These are phyloP conservation scores for Williopsis jadinii DNA, from an alignment of 1,139 yeast genomes.

Conservation along the genomic window DNA sequence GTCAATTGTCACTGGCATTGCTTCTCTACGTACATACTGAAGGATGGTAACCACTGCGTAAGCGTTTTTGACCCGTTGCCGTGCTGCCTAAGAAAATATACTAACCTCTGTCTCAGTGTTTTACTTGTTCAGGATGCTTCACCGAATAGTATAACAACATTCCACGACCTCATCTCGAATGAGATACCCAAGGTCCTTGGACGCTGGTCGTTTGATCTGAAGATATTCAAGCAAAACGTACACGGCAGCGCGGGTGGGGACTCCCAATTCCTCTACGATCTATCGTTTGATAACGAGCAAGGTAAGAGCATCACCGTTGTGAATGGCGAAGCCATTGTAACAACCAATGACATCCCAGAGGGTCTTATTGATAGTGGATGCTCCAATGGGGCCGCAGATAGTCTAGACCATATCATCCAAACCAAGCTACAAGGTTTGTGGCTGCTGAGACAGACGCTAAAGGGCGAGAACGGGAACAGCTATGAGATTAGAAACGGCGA, in stretches of 20 bases:
- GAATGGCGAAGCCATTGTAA: slow-evolving; percentile 21
- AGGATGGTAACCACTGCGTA: slow-evolving; percentile 5
- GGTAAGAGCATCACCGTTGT: slow-evolving; percentile 26
- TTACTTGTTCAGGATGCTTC: slow-evolving; percentile 40
- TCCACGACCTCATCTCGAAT: slow-evolving; percentile 46
- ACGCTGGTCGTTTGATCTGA: slow-evolving; percentile 43
- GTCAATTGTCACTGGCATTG: no score
- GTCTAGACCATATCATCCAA: slow-evolving; percentile 39
- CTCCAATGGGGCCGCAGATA: slow-evolving; percentile 41
- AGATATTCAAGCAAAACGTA: slow-evolving; percentile 42
- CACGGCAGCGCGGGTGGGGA: slow-evolving; percentile 11
- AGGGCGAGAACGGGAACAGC: slow-evolving; percentile 71
- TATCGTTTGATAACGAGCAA: slow-evolving; percentile 37
- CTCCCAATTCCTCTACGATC: slow-evolving; percentile 35
- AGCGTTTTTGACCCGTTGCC: neutral
- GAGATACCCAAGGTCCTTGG: slow-evolving; percentile 44
- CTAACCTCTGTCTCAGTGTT: slow-evolving; percentile 25
- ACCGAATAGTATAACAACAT: slow-evolving; percentile 42
- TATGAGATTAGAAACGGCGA: slow-evolving; percentile 34
- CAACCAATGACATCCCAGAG: slow-evolving; percentile 7
- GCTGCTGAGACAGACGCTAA: slow-evolving; percentile 63
- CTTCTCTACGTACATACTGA: no score
- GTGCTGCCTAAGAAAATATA: neutral
- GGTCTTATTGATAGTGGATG: slow-evolving; percentile 23
- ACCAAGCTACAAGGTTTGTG: slow-evolving; percentile 66